Conservation (phyloP, 2,329 filamentous ascomycete genomes). For the Fusarium tupiense region DNA sequence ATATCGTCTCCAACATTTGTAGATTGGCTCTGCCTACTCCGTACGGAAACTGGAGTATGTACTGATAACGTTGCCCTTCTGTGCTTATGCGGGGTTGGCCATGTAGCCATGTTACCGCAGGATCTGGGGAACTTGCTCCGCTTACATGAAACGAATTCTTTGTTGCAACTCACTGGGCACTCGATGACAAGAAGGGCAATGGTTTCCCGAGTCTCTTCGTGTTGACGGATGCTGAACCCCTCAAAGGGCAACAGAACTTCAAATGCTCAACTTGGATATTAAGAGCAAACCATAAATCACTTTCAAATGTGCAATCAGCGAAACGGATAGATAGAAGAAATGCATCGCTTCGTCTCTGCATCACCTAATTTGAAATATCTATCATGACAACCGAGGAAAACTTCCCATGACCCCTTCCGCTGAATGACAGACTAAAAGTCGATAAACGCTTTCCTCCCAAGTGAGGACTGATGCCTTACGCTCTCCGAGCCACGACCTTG, state of each 20-base stretch:
- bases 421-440: neutral
- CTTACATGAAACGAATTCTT: neutral
- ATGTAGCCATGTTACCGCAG: neutral
- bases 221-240: neutral
- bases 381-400: too few relatives aligned
- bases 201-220: neutral
- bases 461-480: neutral
- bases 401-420: neutral
- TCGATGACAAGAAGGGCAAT: neutral
- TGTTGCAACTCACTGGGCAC: neutral
- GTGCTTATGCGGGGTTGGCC: neutral
- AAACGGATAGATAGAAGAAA: neutral
- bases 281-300: neutral
- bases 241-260: neutral
- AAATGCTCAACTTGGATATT: neutral
- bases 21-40: neutral
- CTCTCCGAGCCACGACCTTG: neutral
- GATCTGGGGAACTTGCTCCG: neutral
- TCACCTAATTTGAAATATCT: neutral
- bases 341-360: neutral
- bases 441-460: neutral
- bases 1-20: conserved; percentile 1
- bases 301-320: neutral
- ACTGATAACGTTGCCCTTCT: neutral
- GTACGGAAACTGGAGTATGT: neutral